Evolutionary conservation across 108 stramenopile genomes (phyloP).

Genomic region (Fragilaria radians): DNA sequence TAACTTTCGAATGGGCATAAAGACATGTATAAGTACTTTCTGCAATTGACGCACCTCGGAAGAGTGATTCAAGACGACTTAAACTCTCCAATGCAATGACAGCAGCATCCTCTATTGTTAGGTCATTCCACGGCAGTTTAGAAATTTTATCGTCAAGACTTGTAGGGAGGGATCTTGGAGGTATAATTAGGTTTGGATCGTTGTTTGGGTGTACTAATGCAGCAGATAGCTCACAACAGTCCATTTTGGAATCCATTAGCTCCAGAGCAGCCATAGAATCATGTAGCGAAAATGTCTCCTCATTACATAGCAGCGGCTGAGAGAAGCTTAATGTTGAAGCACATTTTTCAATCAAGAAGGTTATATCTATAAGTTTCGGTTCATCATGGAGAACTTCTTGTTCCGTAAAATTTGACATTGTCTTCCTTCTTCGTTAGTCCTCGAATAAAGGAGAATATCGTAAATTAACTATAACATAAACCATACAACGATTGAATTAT

Average conservation of each 20-base stretch:
- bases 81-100: conserved; percentile 29
- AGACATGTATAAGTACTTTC: conserved; percentile 84
- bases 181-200: conserved; percentile 13
- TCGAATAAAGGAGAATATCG: too few relatives aligned
- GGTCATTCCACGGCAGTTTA: conserved; percentile 52
- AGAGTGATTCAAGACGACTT: conserved; percentile 39
- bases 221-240: conserved; percentile 76
- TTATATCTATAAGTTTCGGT: conserved; percentile 29
- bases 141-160: conserved; percentile 30
- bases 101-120: conserved; percentile 31
- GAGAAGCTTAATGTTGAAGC: conserved; percentile 37
- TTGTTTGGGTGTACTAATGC: conserved; percentile 3
- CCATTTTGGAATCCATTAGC: conserved; percentile 87
- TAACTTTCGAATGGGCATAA: conserved; percentile 66
- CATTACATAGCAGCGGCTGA: conserved; percentile 47
- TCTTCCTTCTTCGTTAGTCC: too few relatives aligned
- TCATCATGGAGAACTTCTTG: not conserved
- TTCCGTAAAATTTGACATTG: too few relatives aligned
- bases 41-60: conserved; percentile 74
- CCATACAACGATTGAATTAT: too few relatives aligned
- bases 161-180: conserved; percentile 35
- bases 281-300: conserved; percentile 55
- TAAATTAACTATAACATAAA: too few relatives aligned
- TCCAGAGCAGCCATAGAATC: conserved; percentile 93
- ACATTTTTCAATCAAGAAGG: conserved; percentile 28